Conservation (phyloP, 371 early-diverging fungal genomes). For the Gilbertella persicaria region DNA sequence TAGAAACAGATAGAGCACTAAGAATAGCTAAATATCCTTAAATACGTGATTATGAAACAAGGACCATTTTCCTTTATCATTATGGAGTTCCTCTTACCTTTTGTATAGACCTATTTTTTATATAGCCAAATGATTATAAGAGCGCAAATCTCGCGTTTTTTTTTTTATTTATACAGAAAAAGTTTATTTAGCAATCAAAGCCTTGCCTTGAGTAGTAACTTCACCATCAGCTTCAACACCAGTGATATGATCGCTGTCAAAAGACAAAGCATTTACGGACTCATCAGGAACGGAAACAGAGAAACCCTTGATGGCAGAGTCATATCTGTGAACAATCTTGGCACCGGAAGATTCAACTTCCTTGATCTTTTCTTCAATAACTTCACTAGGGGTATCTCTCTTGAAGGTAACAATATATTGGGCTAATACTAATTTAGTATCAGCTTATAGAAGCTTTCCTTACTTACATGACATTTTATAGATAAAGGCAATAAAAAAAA, state of each 20-base stretch:
- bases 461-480: conserved; percentile 7
- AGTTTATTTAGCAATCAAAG: conserved; percentile 4
- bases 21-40: too few species aligned
- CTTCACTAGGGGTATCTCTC: conserved; percentile 40
- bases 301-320: conserved; percentile 45
- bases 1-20: too few species aligned
- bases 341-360: conserved; percentile 41
- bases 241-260: conserved; percentile 34
- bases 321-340: conserved; percentile 39
- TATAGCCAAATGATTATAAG: too few species aligned
- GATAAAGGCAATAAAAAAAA: background rate
- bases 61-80: too few species aligned
- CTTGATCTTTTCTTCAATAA: conserved; percentile 42
- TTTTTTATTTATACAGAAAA: background rate
- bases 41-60: too few species aligned
- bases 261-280: conserved; percentile 27
- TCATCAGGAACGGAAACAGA: conserved; percentile 52
- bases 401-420: conserved; percentile 50
- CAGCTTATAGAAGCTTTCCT: background rate
- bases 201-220: conserved; percentile 48
- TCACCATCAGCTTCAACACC: conserved; percentile 58
- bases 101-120: too few species aligned
- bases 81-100: too few species aligned
- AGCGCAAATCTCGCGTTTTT: background rate
- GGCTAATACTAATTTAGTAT: conserved; percentile 7